Evolutionary conservation across 805 yeast species (phyloP).

Genomic region (Candida railenensis): DNA sequence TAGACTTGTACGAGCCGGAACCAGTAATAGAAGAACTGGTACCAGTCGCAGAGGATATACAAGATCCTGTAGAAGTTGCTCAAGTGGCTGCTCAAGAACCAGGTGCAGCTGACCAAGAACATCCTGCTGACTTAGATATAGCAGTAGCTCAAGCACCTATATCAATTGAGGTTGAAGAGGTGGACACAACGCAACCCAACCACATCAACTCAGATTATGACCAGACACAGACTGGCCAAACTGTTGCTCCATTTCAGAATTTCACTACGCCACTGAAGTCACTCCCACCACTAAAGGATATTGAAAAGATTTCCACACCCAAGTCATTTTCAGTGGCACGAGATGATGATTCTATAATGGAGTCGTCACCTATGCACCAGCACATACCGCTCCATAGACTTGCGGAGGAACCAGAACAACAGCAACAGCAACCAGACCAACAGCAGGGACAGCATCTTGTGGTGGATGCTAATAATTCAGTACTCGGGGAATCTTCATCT

Average conservation of each 20-base stretch:
- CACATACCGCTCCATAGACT: background rate
- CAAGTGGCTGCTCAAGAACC: no score
- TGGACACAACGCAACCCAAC: constrained; percentile 1
- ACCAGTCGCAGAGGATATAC: no score
- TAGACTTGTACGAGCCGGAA: no score
- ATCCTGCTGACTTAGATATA: background rate
- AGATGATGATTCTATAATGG: constrained; percentile 17
- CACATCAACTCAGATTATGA: background rate
- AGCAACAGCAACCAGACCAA: background rate
- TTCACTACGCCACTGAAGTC: constrained; percentile 36
- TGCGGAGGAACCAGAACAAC: background rate
- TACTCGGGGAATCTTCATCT: background rate
- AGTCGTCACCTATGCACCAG: constrained; percentile 1
- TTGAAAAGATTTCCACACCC: constrained; percentile 40
- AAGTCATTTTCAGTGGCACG: constrained; percentile 40
- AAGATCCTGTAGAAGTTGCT: no score
- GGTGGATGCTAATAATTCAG: background rate
- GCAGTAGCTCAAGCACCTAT: background rate
- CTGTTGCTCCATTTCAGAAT: background rate
- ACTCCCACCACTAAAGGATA: constrained; percentile 42
- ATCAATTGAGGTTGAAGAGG: constrained; percentile 1
- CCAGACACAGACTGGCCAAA: background rate
- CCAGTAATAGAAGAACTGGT: no score
- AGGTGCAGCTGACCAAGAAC: no score
- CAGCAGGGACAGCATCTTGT: background rate